Evolutionary conservation across 495 filamentous ascomycete genomes (phyloP), one percentile per base, ranked within the genome.

Genomic region (Talaromyces thailandensis): DNA sequence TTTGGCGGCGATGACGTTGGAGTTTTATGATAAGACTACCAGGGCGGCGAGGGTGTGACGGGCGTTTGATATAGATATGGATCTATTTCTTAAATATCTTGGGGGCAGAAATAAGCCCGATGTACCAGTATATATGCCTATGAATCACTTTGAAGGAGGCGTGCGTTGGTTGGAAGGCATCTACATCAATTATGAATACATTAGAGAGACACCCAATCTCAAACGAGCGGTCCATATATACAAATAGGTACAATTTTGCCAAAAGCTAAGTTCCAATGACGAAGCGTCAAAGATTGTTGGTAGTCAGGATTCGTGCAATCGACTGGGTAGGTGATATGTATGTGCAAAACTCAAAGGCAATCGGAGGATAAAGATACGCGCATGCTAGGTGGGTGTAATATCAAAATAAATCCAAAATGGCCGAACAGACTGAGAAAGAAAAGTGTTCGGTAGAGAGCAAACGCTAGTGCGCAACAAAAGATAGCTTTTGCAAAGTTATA

Each of bases 11-110:
- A 80, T 92, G 76, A 95, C 91, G 35, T 70, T 96, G 68, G 91
- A 96, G 75, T 94, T 95, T 74, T 96, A 88, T 70, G 93, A 96
- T 68, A 92, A 92, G 79, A 84, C 76, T 35, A 88, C 85, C 52
- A 69, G 83, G 60, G 84, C 82, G 37, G 73, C 73, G 28, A 72
- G 76, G 62, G 76, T 77, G 51, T 82, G 65, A 71, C 11, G n/a
- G n/a, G n/a, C n/a, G n/a, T n/a, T n/a, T n/a, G n/a, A n/a, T n/a
- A n/a, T n/a, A n/a, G n/a, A n/a, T n/a, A n/a, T n/a, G n/a, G n/a
- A n/a, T n/a, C n/a, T n/a, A n/a, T n/a, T n/a, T n/a, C n/a, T n/a
- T n/a, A n/a, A n/a, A n/a, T n/a, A n/a, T n/a, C n/a, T n/a, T n/a
- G n/a, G n/a, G n/a, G n/a, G n/a, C 31, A 3, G 31, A 35, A 3